phyloP scores from a whole-genome alignment of 129 eudicot genomes.

The Lonicera japonica region DNA sequence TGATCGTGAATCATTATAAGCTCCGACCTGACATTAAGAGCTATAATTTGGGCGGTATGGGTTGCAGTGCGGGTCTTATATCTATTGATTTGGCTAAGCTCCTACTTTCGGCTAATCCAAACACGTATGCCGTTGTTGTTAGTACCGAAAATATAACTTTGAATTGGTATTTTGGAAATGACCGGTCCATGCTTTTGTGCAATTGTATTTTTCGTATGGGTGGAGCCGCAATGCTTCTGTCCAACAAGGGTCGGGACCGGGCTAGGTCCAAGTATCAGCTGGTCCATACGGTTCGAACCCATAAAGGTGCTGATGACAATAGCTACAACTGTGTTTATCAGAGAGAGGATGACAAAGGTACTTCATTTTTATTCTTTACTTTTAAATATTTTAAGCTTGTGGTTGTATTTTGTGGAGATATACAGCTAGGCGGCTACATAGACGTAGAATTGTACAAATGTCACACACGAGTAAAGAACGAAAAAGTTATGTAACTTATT shows the following conservation, averaged over 20 bases:
- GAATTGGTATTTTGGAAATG: conserved; percentile 86
- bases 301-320: conserved; percentile 72
- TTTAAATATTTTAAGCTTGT: too few species aligned
- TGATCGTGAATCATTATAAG: conserved; percentile 92
- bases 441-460: too few species aligned
- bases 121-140: conserved; percentile 64
- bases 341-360: conserved; percentile 68
- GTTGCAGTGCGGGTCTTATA: conserved; percentile 85
- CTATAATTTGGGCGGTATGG: conserved; percentile 86
- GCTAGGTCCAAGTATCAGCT: conserved; percentile 65
- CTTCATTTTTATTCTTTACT: too few species aligned
- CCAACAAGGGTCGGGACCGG: conserved; percentile 54
- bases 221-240: conserved; percentile 75
- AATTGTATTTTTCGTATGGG: conserved; percentile 97
- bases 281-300: conserved; percentile 78
- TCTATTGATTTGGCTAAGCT: conserved; percentile 75
- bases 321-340: conserved; percentile 83
- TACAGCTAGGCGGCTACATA: too few species aligned
- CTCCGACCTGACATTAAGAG: conserved; percentile 61
- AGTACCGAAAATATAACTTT: conserved; percentile 85
- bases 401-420: too few species aligned
- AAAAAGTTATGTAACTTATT: too few species aligned
- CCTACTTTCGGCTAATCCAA: conserved; percentile 52
- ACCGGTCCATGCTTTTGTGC: conserved; percentile 81
- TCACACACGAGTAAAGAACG: too few species aligned